A percentile compares a stretch with the other conserved stretches of the same genome.
phyloP scores from a whole-genome alignment of 2,329 filamentous ascomycete genomes.

The Colletotrichum australisinense region DNA sequence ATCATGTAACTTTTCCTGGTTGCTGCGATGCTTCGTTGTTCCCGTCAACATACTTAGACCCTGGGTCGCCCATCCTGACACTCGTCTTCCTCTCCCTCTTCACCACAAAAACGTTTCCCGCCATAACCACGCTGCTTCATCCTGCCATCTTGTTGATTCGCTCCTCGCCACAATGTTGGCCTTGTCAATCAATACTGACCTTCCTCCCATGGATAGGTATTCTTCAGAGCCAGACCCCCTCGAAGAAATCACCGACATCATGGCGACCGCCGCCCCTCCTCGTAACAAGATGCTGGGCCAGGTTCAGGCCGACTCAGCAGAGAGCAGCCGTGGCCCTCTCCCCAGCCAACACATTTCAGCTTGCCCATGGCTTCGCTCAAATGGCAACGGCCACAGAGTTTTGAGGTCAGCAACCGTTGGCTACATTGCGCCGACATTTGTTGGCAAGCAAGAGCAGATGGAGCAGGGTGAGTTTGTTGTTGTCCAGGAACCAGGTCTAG shows the following conservation, averaged over 20 bases:
- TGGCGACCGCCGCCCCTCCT: slow-evolving; percentile 46
- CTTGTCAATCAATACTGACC: slow-evolving; percentile 54
- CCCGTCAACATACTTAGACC: slow-evolving; percentile 29
- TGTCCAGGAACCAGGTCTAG: background rate
- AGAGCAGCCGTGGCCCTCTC: slow-evolving; percentile 76
- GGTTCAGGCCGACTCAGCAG: slow-evolving; percentile 52
- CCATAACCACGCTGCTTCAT: background rate
- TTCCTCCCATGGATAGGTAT: slow-evolving; percentile 51
- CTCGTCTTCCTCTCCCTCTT: background rate
- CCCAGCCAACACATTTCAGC: slow-evolving; percentile 87
- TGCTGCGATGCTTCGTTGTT: slow-evolving; percentile 27
- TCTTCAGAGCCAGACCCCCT: slow-evolving; percentile 53
- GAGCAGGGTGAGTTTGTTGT: slow-evolving; percentile 68
- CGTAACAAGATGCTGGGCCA: slow-evolving; percentile 55
- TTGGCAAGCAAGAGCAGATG: slow-evolving; percentile 94
- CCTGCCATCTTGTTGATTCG: slow-evolving; percentile 12
- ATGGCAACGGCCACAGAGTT: slow-evolving; percentile 75
- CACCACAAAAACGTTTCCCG: background rate
- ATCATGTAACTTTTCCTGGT: slow-evolving; percentile 33
- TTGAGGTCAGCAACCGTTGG: slow-evolving; percentile 91
- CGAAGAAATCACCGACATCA: slow-evolving; percentile 45
- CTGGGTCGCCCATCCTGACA: slow-evolving; percentile 6
- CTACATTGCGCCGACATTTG: slow-evolving; percentile 94
- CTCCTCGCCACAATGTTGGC: slow-evolving; percentile 47
- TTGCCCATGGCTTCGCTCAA: slow-evolving; percentile 68